phyloP scores from a whole-genome alignment of 1,284 basidiomycete genomes.

The Trametes sp. region DNA sequence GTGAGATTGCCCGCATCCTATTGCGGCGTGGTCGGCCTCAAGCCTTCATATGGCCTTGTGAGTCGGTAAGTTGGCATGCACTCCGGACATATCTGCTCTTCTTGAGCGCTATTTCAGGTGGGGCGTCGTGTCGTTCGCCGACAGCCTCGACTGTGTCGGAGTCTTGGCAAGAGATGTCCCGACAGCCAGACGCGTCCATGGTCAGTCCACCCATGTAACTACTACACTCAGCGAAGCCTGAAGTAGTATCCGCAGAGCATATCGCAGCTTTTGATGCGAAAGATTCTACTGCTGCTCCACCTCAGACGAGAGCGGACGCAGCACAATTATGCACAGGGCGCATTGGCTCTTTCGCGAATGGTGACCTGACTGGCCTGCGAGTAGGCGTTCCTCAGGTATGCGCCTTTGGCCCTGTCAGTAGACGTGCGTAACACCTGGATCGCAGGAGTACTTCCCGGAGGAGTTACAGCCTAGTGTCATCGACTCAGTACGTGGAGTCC shows the following conservation, averaged over 20 bases:
- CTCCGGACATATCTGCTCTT: no score
- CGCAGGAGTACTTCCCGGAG: conserved; percentile 82
- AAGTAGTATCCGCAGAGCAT: conserved; percentile 56
- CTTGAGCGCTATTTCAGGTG: no score
- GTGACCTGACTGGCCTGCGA: conserved; percentile 52
- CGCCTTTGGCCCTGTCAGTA: no score
- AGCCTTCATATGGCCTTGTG: conserved; percentile 94
- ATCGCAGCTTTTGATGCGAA: conserved; percentile 71
- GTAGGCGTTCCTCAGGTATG: conserved; percentile 63
- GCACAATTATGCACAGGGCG: conserved; percentile 24
- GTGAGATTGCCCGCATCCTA: conserved; percentile 93
- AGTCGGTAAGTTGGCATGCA: conserved; percentile 63
- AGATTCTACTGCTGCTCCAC: conserved; percentile 81
- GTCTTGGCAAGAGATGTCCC: conserved; percentile 69
- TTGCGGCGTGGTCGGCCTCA: conserved; percentile 91
- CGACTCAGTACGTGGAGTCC: conserved; percentile 53
- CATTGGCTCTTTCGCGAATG: conserved; percentile 26
- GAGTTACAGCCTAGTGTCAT: conserved; percentile 67
- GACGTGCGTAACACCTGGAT: no score
- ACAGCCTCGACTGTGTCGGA: conserved; percentile 95
- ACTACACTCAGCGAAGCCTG: neutral
- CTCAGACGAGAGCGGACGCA: conserved; percentile 49
- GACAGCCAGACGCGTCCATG: conserved; percentile 63
- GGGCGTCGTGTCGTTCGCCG: conserved; percentile 94
- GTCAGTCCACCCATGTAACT: conserved; percentile 50